Base-by-base conservation (phyloP, 116 monocot genomes). In the Dioscorea cayenensis region DNA sequence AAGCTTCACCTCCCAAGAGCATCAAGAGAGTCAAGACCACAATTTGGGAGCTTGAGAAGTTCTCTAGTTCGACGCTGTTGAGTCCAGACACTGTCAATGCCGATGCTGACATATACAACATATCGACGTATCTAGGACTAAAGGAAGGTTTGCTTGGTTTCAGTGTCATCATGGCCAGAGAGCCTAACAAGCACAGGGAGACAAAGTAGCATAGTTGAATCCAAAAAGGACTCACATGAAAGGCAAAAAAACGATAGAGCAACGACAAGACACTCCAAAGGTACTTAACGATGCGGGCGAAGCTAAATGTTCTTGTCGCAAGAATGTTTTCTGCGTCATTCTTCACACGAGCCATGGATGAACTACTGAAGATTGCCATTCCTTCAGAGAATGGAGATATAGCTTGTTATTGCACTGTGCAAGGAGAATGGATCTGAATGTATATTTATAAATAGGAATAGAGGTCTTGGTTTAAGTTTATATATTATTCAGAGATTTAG, bases 1-100 rank as follows among this genome's bases (percentile, higher is more conserved):
- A 92, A 14, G 84, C 70, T 35, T 92, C 84, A 7, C 92, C 86
- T 0, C 92, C 86, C 2, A 79, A 11, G 37, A 92, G 70, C 89
- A 92, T 87, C 58, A 92, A 27, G 14, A 92, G 71, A 6, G 73
- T 76, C 6, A 84, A 28, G 60, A 86, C 82, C 1, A 78, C 50
- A 19, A 89, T 73, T 65, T 92, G 92, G 48, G 84, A 51, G 27
- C 75, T 70, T 0, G 92, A 92, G 28, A 92, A 75, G 43, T 38
- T 36, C 78, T 92, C 92, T 71, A 89, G 73, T 51, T 78, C 66
- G 16, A 89, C 58, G 1, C 80, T 75, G 21, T 20, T 64, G 69
- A 55, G 49, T 21, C 80, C 64, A 10, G 75, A 75, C 22, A 80
- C 70, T 14, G 80, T 80, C 16, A 70, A 6, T 1, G 80, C 64